A percentile compares a stretch with the other conserved stretches of the same genome.
Conservation (phyloP, 495 filamentous ascomycete genomes). For the Daldinia grandis region DNA sequence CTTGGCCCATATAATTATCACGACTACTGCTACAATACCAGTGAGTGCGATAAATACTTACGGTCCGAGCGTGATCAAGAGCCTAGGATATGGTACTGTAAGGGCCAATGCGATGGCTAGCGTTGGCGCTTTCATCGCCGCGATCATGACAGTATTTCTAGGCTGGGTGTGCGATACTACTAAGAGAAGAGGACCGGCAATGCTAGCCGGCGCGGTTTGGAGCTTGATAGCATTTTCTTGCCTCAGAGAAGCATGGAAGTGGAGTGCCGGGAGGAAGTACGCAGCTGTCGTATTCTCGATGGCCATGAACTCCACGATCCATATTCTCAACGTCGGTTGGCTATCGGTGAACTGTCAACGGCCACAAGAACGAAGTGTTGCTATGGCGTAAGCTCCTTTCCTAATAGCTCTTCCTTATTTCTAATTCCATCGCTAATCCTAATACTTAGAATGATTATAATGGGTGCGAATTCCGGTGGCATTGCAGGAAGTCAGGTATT, state of each 20-base stretch:
- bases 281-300: slow-evolving; percentile 62
- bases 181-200: slow-evolving; percentile 49
- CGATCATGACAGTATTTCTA: slow-evolving; percentile 56
- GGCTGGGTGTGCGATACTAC: slow-evolving; percentile 52
- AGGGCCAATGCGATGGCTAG: slow-evolving; percentile 61
- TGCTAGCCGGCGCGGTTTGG: slow-evolving; percentile 55
- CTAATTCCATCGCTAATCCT: slow-evolving; percentile 11
- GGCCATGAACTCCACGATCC: slow-evolving; percentile 59
- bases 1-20: slow-evolving; percentile 55
- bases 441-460: slow-evolving; percentile 56
- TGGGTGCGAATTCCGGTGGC: slow-evolving; percentile 62
- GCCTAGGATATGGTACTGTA: slow-evolving; percentile 58
- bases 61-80: slow-evolving; percentile 51
- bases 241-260: slow-evolving; percentile 52
- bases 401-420: slow-evolving; percentile 3
- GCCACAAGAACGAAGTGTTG: slow-evolving; percentile 58
- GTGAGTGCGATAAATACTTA: slow-evolving; percentile 57
- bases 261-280: slow-evolving; percentile 41
- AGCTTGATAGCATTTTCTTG: slow-evolving; percentile 57
- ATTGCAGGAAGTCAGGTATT: slow-evolving; percentile 65
- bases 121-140: slow-evolving; percentile 53
- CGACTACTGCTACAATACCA: slow-evolving; percentile 49
- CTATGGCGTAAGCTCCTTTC: slow-evolving; percentile 59
- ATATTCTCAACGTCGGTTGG: slow-evolving; percentile 57
- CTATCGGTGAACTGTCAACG: slow-evolving; percentile 58